phyloP scores from a whole-genome alignment of 768 basidiomycete genomes.

The Lactarius indigo region DNA sequence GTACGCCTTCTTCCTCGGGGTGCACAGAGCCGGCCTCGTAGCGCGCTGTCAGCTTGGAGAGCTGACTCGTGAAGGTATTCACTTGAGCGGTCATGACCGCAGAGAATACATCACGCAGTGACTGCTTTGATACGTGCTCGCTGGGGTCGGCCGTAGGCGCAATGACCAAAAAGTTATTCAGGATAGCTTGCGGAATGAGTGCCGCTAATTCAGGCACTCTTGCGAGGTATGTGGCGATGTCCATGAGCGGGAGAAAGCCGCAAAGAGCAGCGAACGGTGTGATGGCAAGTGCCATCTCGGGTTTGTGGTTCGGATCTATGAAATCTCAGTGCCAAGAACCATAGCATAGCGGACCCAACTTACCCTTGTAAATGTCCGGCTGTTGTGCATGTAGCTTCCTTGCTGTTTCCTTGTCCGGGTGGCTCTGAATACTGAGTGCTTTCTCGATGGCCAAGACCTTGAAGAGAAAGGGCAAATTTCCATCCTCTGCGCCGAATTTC shows the following conservation, averaged over 20 bases:
- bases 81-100: conserved; percentile 80
- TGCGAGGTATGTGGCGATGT: conserved; percentile 64
- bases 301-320: conserved; percentile 93
- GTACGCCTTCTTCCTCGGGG: conserved; percentile 44
- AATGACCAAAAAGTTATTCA: conserved; percentile 48
- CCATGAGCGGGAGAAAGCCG: conserved; percentile 81
- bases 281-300: conserved; percentile 97
- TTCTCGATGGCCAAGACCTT: conserved; percentile 89
- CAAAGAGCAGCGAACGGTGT: conserved; percentile 89
- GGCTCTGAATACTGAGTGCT: conserved; percentile 87
- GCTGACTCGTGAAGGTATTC: conserved; percentile 46
- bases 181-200: conserved; percentile 59
- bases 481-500: conserved; percentile 41
- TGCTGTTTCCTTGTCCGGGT: conserved; percentile 84
- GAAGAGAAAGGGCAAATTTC: conserved; percentile 87
- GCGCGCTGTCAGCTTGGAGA: conserved; percentile 55
- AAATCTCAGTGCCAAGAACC: conserved; percentile 16
- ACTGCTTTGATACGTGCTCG: conserved; percentile 50
- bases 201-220: conserved; percentile 71
- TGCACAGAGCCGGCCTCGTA: conserved; percentile 48
- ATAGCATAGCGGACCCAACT: conserved; percentile 23
- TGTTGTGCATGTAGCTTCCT: conserved; percentile 41
- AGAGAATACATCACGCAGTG: conserved; percentile 73
- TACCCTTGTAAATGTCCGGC: conserved; percentile 91
- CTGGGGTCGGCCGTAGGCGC: conserved; percentile 41